These are phyloP conservation scores for Aplosporella prunicola DNA, from an alignment of 2,329 filamentous ascomycete genomes.

Conservation along the genomic window DNA sequence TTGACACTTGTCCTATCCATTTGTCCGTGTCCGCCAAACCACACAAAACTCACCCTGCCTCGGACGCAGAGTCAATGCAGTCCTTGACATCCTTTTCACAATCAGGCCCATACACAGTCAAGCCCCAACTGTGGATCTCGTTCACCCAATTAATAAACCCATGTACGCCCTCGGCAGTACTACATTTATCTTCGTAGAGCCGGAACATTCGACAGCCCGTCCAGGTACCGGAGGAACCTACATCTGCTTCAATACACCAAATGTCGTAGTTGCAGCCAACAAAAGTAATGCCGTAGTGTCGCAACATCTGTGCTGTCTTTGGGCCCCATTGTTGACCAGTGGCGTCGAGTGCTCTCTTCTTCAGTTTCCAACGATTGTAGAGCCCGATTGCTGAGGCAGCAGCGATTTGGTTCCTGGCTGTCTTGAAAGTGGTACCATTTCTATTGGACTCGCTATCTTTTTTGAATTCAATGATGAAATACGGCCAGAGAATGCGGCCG, in stretches of 20 bases:
- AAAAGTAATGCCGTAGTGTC: constrained; percentile 9
- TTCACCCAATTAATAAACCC: constrained; percentile 5
- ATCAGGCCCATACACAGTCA: constrained; percentile 10
- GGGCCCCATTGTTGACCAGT: constrained; percentile 6
- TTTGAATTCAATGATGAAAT: constrained; percentile 11
- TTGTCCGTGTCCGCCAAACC: no score
- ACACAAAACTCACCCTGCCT: no score
- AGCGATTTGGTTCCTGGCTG: constrained; percentile 4
- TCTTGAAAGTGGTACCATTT: not conserved
- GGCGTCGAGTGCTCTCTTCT: not conserved
- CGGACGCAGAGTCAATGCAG: no score
- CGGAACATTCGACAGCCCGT: constrained; percentile 3
- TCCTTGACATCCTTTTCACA: constrained; percentile 11
- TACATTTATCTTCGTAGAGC: constrained; percentile 20
- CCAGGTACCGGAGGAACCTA: not conserved
- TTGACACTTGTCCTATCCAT: no score
- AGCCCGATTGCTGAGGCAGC: constrained; percentile 6
- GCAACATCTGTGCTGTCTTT: constrained; percentile 2
- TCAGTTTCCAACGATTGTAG: constrained; percentile 4
- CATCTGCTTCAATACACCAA: constrained; percentile 15
- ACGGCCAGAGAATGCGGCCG: constrained; percentile 5
- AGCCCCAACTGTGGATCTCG: constrained; percentile 11
- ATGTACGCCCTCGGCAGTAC: constrained; percentile 1
- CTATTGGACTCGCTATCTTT: constrained; percentile 12
- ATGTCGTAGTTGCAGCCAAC: constrained; percentile 17